Conservation (phyloP, 805 yeast genomes). For the Metschnikowia colocasiae region DNA sequence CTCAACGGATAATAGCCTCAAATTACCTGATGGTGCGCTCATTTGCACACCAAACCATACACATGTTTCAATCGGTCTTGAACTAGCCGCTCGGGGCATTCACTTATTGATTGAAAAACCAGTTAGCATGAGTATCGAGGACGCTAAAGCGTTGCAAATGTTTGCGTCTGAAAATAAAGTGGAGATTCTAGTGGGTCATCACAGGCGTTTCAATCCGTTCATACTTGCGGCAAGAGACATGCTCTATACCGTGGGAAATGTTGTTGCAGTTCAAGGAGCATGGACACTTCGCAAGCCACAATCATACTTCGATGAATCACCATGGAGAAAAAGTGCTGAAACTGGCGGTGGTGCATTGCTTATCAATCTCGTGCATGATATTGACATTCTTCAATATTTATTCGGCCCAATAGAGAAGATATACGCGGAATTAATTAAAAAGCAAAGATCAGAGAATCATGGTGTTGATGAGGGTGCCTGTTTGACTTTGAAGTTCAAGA, state of each 20-base stretch:
- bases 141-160: constrained; percentile 28
- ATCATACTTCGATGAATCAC: constrained; percentile 29
- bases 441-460: constrained; percentile 25
- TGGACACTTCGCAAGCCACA: constrained; percentile 37
- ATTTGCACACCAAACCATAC: constrained; percentile 40
- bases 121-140: constrained; percentile 28
- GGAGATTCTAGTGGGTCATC: constrained; percentile 37
- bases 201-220: constrained; percentile 39
- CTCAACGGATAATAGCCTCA: constrained; percentile 19
- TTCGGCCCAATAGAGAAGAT: constrained; percentile 37
- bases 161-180: constrained; percentile 23
- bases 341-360: constrained; percentile 37
- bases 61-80: constrained; percentile 30
- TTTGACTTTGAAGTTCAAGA: constrained; percentile 35
- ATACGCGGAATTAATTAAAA: constrained; percentile 33
- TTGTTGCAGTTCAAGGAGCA: constrained; percentile 37
- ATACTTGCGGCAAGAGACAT: constrained; percentile 32
- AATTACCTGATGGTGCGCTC: constrained; percentile 36
- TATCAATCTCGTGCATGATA: constrained; percentile 38
- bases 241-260: constrained; percentile 27
- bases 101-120: constrained; percentile 39
- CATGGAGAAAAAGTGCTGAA: constrained; percentile 30
- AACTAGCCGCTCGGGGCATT: constrained; percentile 32
- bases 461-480: constrained; percentile 42
- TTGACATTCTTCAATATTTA: constrained; percentile 36